Evolutionary conservation across 805 yeast genomes (phyloP), one percentile per base, ranked within the genome.

Genomic region (Cyberlindnera saturnus): DNA sequence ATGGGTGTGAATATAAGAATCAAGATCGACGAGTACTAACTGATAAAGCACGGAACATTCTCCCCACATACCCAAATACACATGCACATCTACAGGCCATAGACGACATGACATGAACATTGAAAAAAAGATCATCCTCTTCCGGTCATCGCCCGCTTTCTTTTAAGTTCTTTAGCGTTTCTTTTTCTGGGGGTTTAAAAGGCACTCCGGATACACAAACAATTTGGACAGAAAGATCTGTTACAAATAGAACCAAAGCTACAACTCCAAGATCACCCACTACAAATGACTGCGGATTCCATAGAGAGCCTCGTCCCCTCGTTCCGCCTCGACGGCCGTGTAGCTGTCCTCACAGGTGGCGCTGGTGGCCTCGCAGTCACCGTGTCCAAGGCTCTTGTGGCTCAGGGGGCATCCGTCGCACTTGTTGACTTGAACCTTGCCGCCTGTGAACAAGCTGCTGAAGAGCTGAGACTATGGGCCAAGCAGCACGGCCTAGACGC

Each of bases 361-460:
- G 81, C 88, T 31, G 93, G 93, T 38, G 91, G 90, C 15, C 67
- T 85, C 52, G 81, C 86, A 1, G 66, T 80, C 32, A 79, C 82
- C 14, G 58, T 83, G 41, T 70, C 83, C 44, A 75, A 81, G 55
- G 86, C 86, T 15, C 65, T 85, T 32, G 62, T 85, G 11, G 85
- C 86, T 4, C 86, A 84, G 55, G 95, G 91, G 32, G 86, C 91
- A 4, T 79, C 81, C 18, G 67, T 85, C 35, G 93, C 93, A 26
- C 69, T 85, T 36, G 70, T 84, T 31, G 93, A 85, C 61, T 71
- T 81, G 66, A 77, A 79, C 65, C 63, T 74, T 56, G 81, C 77
- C 44, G 72, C 80, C 56, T 73, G 82, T 54, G 71, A 66, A 53
- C 71, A 62, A 61, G 86, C 69, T 63, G 86, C 69, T 56, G 69